phyloP scores from a whole-genome alignment of 306 rosid genomes.

The Trifolium subterraneum region DNA sequence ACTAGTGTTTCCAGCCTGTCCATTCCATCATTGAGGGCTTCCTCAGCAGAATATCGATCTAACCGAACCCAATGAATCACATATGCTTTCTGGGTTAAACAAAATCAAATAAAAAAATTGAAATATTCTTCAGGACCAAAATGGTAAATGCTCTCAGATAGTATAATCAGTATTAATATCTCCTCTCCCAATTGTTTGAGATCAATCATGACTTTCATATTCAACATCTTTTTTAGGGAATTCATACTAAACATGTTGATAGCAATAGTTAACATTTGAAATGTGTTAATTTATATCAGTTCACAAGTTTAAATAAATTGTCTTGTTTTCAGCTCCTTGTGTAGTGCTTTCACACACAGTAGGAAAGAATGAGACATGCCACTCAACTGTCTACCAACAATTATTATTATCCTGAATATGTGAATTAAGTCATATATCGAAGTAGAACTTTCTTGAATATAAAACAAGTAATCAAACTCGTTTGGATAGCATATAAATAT shows the following conservation, averaged over 20 bases:
- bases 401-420: not conserved
- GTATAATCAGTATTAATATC: conserved; percentile 5
- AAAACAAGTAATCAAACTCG: conserved; percentile 2
- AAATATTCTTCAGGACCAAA: conserved; percentile 27
- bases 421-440: not conserved
- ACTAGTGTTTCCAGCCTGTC: conserved; percentile 63
- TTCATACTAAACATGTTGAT: too few species aligned
- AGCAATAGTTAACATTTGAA: not conserved
- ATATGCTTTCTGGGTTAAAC: conserved; percentile 73
- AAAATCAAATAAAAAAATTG: conserved; percentile 35
- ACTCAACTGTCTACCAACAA: conserved; percentile 9
- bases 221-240: not conserved
- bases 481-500: conserved; percentile 23
- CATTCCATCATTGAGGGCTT: conserved; percentile 74
- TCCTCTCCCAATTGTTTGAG: not conserved
- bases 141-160: conserved; percentile 4
- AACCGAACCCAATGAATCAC: conserved; percentile 89
- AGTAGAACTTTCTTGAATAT: conserved; percentile 24
- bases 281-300: not conserved
- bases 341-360: not conserved
- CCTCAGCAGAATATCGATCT: conserved; percentile 73
- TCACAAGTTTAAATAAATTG: conserved; percentile 8
- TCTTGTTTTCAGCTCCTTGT: not conserved
- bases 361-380: conserved; percentile 16
- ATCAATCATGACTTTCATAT: not conserved